phyloP scores from a whole-genome alignment of 768 basidiomycete genomes.

The Calvatia gigantea region DNA sequence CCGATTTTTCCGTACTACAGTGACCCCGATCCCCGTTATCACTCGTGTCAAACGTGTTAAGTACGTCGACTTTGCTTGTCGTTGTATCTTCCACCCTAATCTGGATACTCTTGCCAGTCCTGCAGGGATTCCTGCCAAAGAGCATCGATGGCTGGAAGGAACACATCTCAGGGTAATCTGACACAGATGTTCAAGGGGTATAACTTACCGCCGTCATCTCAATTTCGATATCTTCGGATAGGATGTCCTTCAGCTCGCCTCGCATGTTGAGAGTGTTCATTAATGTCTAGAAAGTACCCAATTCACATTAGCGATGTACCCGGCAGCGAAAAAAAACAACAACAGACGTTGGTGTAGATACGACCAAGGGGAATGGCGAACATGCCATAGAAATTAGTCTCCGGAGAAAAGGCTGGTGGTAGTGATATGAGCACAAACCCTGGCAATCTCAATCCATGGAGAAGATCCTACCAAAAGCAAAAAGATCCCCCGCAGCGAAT shows the following conservation, averaged over 20 bases:
- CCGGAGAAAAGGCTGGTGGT: conserved; percentile 22
- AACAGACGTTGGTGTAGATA: conserved; percentile 46
- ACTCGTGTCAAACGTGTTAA: neutral
- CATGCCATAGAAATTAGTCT: conserved; percentile 32
- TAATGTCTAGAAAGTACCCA: neutral
- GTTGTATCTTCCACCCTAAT: neutral
- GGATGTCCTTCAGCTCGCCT: conserved; percentile 5
- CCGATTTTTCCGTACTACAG: too few relatives aligned
- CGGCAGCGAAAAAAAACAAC: neutral
- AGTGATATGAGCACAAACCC: too few relatives aligned
- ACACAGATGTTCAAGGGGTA: too few relatives aligned
- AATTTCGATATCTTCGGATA: conserved; percentile 2
- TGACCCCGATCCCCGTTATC: too few relatives aligned
- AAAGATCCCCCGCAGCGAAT: conserved; percentile 48
- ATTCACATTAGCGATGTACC: neutral
- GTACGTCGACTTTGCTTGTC: neutral
- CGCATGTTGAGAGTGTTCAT: conserved; percentile 13
- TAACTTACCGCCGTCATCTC: neutral
- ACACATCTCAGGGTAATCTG: neutral
- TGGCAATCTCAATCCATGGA: neutral
- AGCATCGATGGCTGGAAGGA: neutral
- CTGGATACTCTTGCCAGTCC: neutral
- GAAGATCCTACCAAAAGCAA: conserved; percentile 25
- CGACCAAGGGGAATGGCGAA: conserved; percentile 32
- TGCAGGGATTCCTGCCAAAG: neutral